These are phyloP conservation scores for Talaromyces rugulosus DNA, from an alignment of 2,329 filamentous ascomycete genomes.

Conservation along the genomic window DNA sequence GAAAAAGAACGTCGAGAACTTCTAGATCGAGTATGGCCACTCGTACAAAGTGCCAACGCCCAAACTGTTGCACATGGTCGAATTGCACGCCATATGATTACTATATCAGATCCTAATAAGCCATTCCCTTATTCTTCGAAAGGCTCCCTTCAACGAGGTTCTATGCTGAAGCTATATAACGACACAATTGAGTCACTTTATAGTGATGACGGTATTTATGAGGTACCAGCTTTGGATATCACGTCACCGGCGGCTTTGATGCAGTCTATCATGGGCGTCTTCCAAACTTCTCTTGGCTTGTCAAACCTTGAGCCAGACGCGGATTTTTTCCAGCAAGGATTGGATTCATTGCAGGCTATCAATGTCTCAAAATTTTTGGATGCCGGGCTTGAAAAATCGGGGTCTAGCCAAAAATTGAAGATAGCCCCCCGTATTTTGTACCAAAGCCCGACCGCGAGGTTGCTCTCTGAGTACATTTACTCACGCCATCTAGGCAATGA, in stretches of 20 bases:
- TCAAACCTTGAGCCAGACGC: background rate
- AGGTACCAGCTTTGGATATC: background rate
- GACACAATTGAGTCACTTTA: background rate
- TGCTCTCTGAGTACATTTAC: background rate
- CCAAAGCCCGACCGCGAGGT: background rate
- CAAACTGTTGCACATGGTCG: background rate
- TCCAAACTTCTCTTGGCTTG: background rate
- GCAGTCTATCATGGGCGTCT: background rate
- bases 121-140: background rate
- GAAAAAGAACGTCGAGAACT: background rate
- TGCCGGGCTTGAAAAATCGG: background rate
- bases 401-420: background rate
- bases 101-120: background rate
- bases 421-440: background rate
- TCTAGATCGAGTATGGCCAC: background rate
- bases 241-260: background rate
- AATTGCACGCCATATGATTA: background rate
- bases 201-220: background rate
- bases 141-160: background rate
- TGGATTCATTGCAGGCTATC: background rate
- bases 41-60: background rate
- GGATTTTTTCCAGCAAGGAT: background rate
- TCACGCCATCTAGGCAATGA: background rate
- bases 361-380: background rate
- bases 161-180: background rate